Evolutionary conservation across 257 asterid species (phyloP), one percentile per base, ranked within the genome.

Genomic region (Ehretia macrophylla): DNA sequence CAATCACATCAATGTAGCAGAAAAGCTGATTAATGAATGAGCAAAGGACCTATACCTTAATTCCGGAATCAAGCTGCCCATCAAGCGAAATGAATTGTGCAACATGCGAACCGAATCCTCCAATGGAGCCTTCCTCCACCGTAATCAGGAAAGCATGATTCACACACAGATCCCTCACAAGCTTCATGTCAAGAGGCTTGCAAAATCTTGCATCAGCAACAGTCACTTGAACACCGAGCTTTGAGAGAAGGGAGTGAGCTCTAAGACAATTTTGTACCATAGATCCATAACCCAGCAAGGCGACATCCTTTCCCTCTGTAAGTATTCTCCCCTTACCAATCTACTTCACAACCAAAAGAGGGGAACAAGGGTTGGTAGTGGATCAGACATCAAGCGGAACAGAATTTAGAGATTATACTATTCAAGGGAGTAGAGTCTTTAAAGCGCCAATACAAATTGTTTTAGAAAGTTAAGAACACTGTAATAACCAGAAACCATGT

Each of bases 131-230:
- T 68, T 90, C 95, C 79, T 90, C 95, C 6, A 90, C 95, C 0
- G 97, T 90, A 13, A 90, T 72, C 54, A 86, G 72, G 69, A 76
- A 83, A 4, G 63, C 19, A 57, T 90, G 97, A 66, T 84, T 79
- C 74, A 70, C 72, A 79, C 95, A 86, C 10, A 86, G 55, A 62
- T 39, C 35, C 59, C 93, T 77, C 67, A 90, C 75, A 38, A 86
- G 79, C 56, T 80, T 65, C 21, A 77, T 76, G 65, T 90, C 97
- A 19, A 90, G 95, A 10, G 95, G 97, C 77, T 90, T 90, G 90
- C 95, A 90, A 68, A 90, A 90, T 76, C 97, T 74, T 58, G 97
- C 97, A 73, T 90, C 96, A n/a, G 96, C 97, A 19, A 90, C 95
- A 0, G 90, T 86, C 35, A 84, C 88, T 21, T 81, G 75, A 17